Percentiles rank a stretch among this genome's conserved stretches.
Conservation (phyloP, 208 protist species). For the Leptomonas pyrrhocoris region DNA sequence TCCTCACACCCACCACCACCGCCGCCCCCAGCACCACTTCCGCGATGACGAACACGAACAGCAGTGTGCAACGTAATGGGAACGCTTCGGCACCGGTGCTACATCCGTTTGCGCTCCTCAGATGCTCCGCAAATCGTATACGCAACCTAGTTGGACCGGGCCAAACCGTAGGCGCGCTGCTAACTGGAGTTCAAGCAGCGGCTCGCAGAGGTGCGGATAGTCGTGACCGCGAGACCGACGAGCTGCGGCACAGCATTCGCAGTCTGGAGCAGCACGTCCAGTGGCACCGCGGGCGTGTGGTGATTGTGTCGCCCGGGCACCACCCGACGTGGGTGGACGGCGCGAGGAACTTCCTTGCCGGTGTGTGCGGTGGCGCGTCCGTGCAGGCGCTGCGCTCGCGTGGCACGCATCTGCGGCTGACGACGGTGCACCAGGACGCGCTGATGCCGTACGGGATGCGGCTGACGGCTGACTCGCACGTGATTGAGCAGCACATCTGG, state of each 20-base stretch:
- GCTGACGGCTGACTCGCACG: slow-evolving; percentile 58
- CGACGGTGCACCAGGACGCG: slow-evolving; percentile 67
- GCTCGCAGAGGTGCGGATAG: neutral
- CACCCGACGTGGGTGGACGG: slow-evolving; percentile 88
- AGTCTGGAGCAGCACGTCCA: slow-evolving; percentile 89
- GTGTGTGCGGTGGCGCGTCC: slow-evolving; percentile 27
- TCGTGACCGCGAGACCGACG: slow-evolving; percentile 84
- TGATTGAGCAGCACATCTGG: slow-evolving; percentile 67
- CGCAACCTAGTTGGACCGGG: no score
- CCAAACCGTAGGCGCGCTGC: no score
- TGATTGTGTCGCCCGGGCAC: slow-evolving; percentile 97
- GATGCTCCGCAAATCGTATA: no score
- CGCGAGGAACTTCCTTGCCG: slow-evolving; percentile 57
- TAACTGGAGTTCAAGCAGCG: neutral
- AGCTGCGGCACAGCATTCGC: slow-evolving; percentile 92
- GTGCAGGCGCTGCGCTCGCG: slow-evolving; percentile 28
- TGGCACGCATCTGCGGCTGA: slow-evolving; percentile 58
- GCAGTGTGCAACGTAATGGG: no score
- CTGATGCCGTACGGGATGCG: slow-evolving; percentile 61
- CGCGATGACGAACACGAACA: slow-evolving; percentile 14
- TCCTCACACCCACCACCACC: neutral
- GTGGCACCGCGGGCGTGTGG: slow-evolving; percentile 90
- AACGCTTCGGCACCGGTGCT: no score
- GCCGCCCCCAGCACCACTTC: slow-evolving; percentile 2
- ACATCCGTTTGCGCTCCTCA: no score